Base-by-base conservation (phyloP, 441 rosid genomes). In the Erysimum pusillum region DNA sequence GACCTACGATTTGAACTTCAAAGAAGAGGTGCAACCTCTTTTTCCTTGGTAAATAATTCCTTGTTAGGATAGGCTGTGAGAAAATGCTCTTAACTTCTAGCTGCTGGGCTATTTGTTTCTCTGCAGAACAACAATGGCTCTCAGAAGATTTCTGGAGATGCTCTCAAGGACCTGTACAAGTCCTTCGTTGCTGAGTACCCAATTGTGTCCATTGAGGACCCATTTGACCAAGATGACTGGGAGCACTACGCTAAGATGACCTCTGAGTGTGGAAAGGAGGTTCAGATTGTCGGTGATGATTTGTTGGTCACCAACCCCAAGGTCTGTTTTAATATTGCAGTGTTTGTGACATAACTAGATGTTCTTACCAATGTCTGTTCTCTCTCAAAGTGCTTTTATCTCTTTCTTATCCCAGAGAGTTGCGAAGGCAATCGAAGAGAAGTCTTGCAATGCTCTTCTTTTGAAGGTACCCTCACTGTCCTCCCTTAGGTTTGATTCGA, bases 211-310 rank as follows among this genome's bases (percentile, higher is more conserved):
- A 93, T 93, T 42, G 99, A 91, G 76, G 99, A 96, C 77, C 98
- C 98, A 18, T 96, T 93, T 80, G 99, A 93, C 85, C 97, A 96
- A 80, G 99, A 96, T 80, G 98, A 96, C 83, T 96, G 99, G 99
- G 92, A 73, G 75, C 90, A 90, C 84, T 96, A 91, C 56, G 11
- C 86, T 59, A 96, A 93, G 87, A 59, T 93, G 69, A 91, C 97
- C 35, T 0, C 67, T 5, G 98, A 96, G 86, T 81, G 90, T 67
- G 97, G 99, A 59, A 87, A 83, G 9, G 51, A 87, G 66, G 90
- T 96, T 28, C 98, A 91, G 83, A 90, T 90, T 75, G 95, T 93
- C 1, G 99, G 99, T 80, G 99, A 93, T 83, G 99, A 96, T 90
- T 90, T 93, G 69, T 75, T 93, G 81, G 99, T 93, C 77, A 96